Evolutionary conservation across 108 stramenopile species (phyloP).

Genomic region (Skeletonema tropicum): DNA sequence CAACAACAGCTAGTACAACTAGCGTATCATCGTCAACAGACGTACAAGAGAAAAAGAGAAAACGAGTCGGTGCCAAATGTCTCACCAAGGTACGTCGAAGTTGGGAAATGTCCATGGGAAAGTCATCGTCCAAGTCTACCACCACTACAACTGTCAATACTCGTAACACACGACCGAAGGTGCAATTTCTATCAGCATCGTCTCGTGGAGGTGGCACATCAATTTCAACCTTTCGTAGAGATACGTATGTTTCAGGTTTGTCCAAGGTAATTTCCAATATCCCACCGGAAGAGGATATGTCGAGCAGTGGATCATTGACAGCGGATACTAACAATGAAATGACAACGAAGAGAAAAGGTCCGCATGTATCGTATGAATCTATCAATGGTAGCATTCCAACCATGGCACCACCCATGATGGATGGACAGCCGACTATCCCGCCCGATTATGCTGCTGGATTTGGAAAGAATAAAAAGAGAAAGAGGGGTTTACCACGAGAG

Average conservation of each 20-base stretch:
- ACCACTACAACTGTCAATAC: not conserved
- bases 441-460: not conserved
- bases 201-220: not conserved
- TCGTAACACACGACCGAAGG: not conserved
- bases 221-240: not conserved
- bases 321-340: not conserved
- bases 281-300: not conserved
- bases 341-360: not conserved
- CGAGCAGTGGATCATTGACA: not conserved
- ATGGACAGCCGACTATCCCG: not conserved
- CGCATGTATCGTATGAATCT: not conserved
- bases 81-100: not conserved
- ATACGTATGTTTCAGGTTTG: not conserved
- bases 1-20: not conserved
- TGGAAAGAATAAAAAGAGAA: not conserved
- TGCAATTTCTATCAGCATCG: not conserved
- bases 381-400: not conserved
- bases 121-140: not conserved
- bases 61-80: not conserved
- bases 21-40: not conserved
- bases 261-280: too few species aligned
- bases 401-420: not conserved
- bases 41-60: not conserved
- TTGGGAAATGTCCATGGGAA: not conserved
- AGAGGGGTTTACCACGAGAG: conserved; percentile 4